Conservation (phyloP, 345 rosid genomes). For the Gossypium thurberi region DNA sequence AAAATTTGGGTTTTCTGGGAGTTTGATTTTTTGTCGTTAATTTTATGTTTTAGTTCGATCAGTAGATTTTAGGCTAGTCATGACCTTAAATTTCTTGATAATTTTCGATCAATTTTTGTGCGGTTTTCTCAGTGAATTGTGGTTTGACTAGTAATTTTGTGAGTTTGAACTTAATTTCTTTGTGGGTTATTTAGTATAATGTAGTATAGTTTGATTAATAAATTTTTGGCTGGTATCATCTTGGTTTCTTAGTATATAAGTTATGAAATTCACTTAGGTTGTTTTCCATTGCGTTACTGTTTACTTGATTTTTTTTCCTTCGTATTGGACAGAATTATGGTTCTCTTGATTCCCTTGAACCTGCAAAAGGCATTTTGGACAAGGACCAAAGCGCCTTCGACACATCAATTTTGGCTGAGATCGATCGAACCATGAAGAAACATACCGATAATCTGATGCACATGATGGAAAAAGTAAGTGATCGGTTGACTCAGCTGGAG, state of each 20-base stretch:
- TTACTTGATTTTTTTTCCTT: neutral
- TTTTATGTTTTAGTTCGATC: neutral
- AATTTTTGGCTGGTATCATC: neutral
- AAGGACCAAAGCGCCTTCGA: conserved; percentile 39
- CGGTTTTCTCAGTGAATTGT: neutral
- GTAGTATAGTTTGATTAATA: neutral
- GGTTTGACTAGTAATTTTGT: neutral
- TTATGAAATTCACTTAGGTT: neutral
- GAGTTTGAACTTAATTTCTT: neutral
- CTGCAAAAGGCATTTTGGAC: conserved; percentile 42
- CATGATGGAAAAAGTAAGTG: conserved; percentile 60
- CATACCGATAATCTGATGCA: conserved; percentile 59
- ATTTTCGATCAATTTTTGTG: neutral
- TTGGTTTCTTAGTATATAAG: neutral
- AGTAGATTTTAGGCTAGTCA: neutral
- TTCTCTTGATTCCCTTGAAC: conserved; percentile 53
- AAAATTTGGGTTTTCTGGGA: neutral
- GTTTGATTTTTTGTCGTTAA: neutral
- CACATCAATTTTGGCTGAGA: conserved; percentile 41
- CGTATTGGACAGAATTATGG: conserved; percentile 44
- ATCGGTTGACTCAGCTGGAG: conserved; percentile 76
- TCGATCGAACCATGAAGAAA: conserved; percentile 67
- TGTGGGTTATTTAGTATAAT: neutral
- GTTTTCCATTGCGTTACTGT: too few species aligned
- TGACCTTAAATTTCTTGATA: neutral